Percentiles rank a stretch among this genome's conserved stretches.
phyloP scores from a whole-genome alignment of 2,329 filamentous ascomycete genomes.

The Scopulariopsis brevicaulis region DNA sequence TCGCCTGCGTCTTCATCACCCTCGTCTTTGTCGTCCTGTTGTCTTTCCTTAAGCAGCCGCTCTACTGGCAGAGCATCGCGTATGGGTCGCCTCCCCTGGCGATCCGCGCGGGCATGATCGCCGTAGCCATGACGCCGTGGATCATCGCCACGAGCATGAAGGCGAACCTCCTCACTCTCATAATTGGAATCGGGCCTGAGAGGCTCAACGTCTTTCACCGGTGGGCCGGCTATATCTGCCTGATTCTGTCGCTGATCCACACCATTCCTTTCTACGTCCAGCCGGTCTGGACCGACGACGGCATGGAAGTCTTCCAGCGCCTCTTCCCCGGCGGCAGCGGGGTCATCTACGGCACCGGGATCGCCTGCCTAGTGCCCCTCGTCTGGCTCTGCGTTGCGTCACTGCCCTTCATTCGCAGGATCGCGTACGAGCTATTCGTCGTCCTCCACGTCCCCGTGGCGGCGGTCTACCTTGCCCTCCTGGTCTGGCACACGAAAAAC shows the following conservation, averaged over 20 bases:
- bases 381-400: slow-evolving; percentile 78
- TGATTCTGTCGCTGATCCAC: slow-evolving; percentile 75
- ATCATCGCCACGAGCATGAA: slow-evolving; percentile 86
- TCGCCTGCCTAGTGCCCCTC: slow-evolving; percentile 71
- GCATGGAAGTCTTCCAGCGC: slow-evolving; percentile 56
- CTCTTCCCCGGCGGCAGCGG: slow-evolving; percentile 56
- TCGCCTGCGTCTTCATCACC: slow-evolving; percentile 55
- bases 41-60: slow-evolving; percentile 75
- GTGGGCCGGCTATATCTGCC: slow-evolving; percentile 79
- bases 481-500: slow-evolving; percentile 96
- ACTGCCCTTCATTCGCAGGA: slow-evolving; percentile 62
- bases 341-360: slow-evolving; percentile 75
- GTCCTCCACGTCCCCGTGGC: slow-evolving; percentile 73
- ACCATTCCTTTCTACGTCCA: slow-evolving; percentile 84
- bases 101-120: slow-evolving; percentile 81
- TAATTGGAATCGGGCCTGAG: slow-evolving; percentile 88
- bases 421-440: slow-evolving; percentile 80
- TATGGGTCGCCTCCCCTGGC: slow-evolving; percentile 84
- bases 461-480: slow-evolving; percentile 66
- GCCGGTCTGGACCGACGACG: slow-evolving; percentile 72
- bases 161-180: slow-evolving; percentile 69
- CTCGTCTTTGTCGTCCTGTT: slow-evolving; percentile 67
- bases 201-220: slow-evolving; percentile 86
- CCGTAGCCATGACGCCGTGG: slow-evolving; percentile 86
- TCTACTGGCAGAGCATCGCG: slow-evolving; percentile 80